A percentile compares a stretch with the other conserved stretches of the same genome.
phyloP scores from a whole-genome alignment of 495 filamentous ascomycete genomes.

The Aspergillus mulundensis region DNA sequence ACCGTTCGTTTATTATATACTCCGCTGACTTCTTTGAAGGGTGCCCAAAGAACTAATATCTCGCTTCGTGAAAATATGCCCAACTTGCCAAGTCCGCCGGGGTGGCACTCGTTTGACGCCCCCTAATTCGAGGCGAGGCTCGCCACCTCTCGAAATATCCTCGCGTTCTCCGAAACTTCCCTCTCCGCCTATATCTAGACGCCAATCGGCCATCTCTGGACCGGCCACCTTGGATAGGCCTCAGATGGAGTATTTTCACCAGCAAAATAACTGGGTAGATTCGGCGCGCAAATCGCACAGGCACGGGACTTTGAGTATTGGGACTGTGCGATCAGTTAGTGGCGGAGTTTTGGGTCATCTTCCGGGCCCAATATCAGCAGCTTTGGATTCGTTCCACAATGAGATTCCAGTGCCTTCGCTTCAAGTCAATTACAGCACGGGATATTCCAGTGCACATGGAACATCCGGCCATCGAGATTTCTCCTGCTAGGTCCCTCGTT shows the following conservation, averaged over 20 bases:
- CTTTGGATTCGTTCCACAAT: constrained; percentile 30
- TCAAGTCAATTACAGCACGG: constrained; percentile 31
- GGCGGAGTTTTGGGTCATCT: constrained; percentile 22
- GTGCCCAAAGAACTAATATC: constrained; percentile 57
- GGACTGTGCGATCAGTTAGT: constrained; percentile 24
- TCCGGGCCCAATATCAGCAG: constrained; percentile 25
- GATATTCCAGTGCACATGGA: constrained; percentile 31
- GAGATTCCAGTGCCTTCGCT: constrained; percentile 33
- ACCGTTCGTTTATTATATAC: not conserved
- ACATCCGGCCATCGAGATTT: constrained; percentile 28
- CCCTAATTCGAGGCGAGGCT: constrained; percentile 41
- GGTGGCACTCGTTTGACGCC: constrained; percentile 44
- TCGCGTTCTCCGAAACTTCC: constrained; percentile 40
- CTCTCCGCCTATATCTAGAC: constrained; percentile 35
- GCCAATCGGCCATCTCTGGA: constrained; percentile 32
- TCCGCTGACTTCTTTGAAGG: constrained; percentile 24
- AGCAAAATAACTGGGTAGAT: constrained; percentile 20
- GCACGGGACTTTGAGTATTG: constrained; percentile 22
- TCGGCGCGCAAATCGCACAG: constrained; percentile 13
- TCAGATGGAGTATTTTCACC: constrained; percentile 32
- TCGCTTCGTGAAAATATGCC: constrained; percentile 54
- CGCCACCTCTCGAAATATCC: constrained; percentile 35
- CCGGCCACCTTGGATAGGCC: constrained; percentile 26
- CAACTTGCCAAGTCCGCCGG: constrained; percentile 47
- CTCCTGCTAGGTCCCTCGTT: not conserved